Percentiles rank a stretch among this genome's conserved stretches.
These are phyloP conservation scores for Leccinum griseonigrum DNA, from an alignment of 1,284 basidiomycete species.

Conservation along the genomic window DNA sequence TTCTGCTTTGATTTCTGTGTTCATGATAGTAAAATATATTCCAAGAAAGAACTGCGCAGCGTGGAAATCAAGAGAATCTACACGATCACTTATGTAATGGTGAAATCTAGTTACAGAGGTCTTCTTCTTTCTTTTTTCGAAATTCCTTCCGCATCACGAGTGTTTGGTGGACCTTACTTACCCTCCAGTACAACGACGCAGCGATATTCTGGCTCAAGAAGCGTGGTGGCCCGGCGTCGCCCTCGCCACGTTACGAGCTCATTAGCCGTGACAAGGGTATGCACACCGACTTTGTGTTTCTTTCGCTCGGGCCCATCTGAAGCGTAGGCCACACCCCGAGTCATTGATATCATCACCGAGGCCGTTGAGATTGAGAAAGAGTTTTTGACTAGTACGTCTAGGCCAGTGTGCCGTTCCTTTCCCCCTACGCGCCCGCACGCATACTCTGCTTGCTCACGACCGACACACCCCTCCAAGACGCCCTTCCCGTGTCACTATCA, in stretches of 20 bases:
- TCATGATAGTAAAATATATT: too few relatives aligned
- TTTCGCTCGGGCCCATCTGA: conserved; percentile 84
- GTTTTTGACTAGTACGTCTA: conserved; percentile 65
- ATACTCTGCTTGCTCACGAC: not conserved
- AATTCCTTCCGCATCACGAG: too few relatives aligned
- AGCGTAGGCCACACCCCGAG: conserved; percentile 78
- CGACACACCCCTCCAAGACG: conserved; percentile 41
- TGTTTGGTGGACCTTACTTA: too few relatives aligned
- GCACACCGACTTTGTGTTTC: conserved; percentile 97
- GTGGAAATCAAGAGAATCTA: too few relatives aligned
- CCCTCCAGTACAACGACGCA: conserved; percentile 36
- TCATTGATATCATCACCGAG: conserved; percentile 77
- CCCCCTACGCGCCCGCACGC: not conserved
- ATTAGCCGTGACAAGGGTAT: conserved; percentile 97
- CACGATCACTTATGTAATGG: too few relatives aligned
- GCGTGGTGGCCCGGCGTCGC: conserved; percentile 96
- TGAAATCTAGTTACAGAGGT: too few relatives aligned
- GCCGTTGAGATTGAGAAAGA: conserved; percentile 85
- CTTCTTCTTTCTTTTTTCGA: too few relatives aligned
- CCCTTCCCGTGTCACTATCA: conserved; percentile 61
- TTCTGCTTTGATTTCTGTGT: too few relatives aligned
- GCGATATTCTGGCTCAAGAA: conserved; percentile 99
- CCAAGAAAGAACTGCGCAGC: too few relatives aligned
- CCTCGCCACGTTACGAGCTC: conserved; percentile 86
- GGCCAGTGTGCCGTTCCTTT: not conserved